A percentile compares a stretch with the other conserved stretches of the same genome.
These are phyloP conservation scores for Skeletonema grethae DNA, from an alignment of 108 stramenopile genomes.

Conservation along the genomic window DNA sequence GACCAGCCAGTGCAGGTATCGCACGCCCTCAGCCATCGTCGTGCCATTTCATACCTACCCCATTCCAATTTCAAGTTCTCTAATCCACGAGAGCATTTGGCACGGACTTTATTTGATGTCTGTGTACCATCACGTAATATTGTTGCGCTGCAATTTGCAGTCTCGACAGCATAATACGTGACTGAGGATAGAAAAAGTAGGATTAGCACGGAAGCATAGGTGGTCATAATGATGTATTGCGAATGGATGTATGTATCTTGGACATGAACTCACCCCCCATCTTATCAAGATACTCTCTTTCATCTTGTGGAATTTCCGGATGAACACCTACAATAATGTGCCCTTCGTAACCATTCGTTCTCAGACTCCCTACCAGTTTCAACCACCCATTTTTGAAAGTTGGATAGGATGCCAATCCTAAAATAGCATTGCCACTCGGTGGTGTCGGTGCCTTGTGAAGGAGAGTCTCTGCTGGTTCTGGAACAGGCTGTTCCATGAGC, in stretches of 20 bases:
- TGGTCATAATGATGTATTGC: too few relatives aligned
- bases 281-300: conserved; percentile 36
- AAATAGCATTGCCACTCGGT: conserved; percentile 33
- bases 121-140: conserved; percentile 18
- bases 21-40: conserved; percentile 70
- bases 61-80: conserved; percentile 69
- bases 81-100: conserved; percentile 37
- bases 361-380: conserved; percentile 69
- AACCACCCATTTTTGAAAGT: conserved; percentile 33
- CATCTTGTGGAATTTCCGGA: conserved; percentile 35
- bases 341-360: conserved; percentile 67
- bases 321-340: conserved; percentile 72
- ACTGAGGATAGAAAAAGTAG: neutral
- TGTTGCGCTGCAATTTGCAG: conserved; percentile 31
- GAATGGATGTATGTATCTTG: neutral
- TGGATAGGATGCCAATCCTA: conserved; percentile 51
- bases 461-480: conserved; percentile 32
- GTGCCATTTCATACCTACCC: conserved; percentile 68
- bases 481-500: conserved; percentile 21
- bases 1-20: conserved; percentile 71
- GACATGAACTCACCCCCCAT: conserved; percentile 24
- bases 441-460: conserved; percentile 34
- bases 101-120: conserved; percentile 32
- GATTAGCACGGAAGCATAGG: neutral
- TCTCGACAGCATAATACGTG: conserved; percentile 50